Percentiles rank a stretch among this genome's conserved stretches.
Evolutionary conservation across 176 grass and related monocot species (phyloP).

Genomic region (Phyllostachys edulis): DNA sequence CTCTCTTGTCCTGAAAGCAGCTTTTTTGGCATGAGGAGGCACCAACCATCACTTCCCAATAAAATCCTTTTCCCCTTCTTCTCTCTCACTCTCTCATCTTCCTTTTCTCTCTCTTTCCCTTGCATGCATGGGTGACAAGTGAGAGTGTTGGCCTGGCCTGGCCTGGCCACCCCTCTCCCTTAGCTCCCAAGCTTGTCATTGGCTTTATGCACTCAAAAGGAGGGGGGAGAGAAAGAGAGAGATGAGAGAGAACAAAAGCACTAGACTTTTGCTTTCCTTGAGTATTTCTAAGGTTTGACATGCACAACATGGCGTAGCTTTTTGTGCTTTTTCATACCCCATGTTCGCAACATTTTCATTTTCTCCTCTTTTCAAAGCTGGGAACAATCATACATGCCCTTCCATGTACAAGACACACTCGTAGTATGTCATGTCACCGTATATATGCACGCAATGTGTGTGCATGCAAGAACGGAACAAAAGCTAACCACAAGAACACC

Average conservation of each 20-base stretch:
- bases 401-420: constrained; percentile 42
- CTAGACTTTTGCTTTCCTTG: constrained; percentile 20
- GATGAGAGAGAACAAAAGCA: constrained; percentile 6
- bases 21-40: constrained; percentile 62
- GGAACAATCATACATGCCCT: constrained; percentile 40
- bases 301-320: constrained; percentile 30
- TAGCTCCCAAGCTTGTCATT: constrained; percentile 58
- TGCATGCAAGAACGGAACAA: constrained; percentile 34
- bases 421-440: constrained; percentile 50
- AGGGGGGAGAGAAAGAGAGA: not conserved
- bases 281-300: constrained; percentile 59
- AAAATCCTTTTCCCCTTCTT: constrained; percentile 24
- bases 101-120: not conserved
- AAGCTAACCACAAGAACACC: constrained; percentile 47
- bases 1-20: constrained; percentile 43
- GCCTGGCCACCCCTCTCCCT: constrained; percentile 38
- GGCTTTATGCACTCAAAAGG: constrained; percentile 45
- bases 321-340: constrained; percentile 55
- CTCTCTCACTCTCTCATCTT: not conserved
- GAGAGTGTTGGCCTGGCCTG: constrained; percentile 39
- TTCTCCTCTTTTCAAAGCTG: constrained; percentile 2
- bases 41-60: constrained; percentile 66
- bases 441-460: not conserved
- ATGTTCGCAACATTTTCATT: not conserved
- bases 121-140: constrained; percentile 56